Evolutionary conservation across 345 rosid genomes (phyloP), one percentile per base, ranked within the genome.

Genomic region (Eucalyptus cloeziana): DNA sequence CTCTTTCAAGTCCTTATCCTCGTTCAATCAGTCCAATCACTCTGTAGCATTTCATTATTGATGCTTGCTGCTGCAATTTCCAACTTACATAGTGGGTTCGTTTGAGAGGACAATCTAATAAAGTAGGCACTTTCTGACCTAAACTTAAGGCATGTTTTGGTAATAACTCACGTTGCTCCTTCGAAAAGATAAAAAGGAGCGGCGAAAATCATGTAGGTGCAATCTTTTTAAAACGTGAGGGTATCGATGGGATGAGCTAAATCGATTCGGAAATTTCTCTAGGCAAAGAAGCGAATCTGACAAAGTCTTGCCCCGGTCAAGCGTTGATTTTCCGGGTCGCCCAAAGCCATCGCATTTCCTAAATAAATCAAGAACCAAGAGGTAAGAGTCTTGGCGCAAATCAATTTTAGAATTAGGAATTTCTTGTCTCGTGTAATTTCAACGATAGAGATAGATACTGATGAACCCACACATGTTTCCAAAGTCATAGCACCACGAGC

Each of bases 271-370:
- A 21, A 21, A 76, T 40, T 10, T 19, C 8, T 37, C 47, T 5
- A 21, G 8, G 47, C 8, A 40, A 5, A 76, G 83, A 44, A 40
- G 4, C 4, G 8, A 21, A 22, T 76, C 1, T 13, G 5, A 3
- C 4, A 0, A 19, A 40, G 30, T 21, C 15, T 21, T 37, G 83
- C 14, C 43, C 2, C 2, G 4, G 8, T 37, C 22, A 0, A 16
- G 2, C 37, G 13, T 8, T 7, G 13, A 31, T 16, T 69, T 37
- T 31, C 21, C 11, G 24, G 0, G 80, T 31, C 25, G 2, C 12
- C 25, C 45, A 12, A 71, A 33, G 13, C 45, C 25, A 37, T 10
- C 83, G 12, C 47, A 25, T 40, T 40, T 76, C 47, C 43, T 40
- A 40, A 40, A 43, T 37, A 44, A 44, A 21, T 76, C 30, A 40